These are phyloP conservation scores for Mortierella polycephala DNA, from an alignment of 371 early-diverging fungal genomes.

Conservation along the genomic window DNA sequence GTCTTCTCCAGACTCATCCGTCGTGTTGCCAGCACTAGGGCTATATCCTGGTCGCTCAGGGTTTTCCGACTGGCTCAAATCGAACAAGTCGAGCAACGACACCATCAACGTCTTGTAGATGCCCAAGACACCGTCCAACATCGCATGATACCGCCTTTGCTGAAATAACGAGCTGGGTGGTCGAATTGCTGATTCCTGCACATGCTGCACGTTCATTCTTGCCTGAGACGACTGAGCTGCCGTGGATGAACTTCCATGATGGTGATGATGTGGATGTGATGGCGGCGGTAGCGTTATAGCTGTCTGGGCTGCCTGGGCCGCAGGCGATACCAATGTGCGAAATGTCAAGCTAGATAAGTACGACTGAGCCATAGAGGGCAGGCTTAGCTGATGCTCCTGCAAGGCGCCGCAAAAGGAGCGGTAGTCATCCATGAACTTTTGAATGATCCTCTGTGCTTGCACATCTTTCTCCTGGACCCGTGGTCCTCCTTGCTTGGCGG, in stretches of 20 bases:
- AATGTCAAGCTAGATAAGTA: conserved; percentile 32
- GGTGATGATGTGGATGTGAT: not conserved
- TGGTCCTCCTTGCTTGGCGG: conserved; percentile 1
- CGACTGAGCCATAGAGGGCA: conserved; percentile 33
- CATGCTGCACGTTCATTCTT: not conserved
- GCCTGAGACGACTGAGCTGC: not conserved
- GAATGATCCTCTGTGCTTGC: conserved; percentile 13
- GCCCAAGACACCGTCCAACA: conserved; percentile 23
- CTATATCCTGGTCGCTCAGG: not conserved
- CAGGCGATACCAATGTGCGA: conserved; percentile 15
- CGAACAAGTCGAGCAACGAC: conserved; percentile 26
- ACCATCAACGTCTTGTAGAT: conserved; percentile 31
- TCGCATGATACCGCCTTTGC: conserved; percentile 4
- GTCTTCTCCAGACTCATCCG: not conserved
- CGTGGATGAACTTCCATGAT: not conserved
- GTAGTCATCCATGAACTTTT: conserved; percentile 28
- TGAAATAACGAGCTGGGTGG: conserved; percentile 3
- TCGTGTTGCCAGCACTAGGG: not conserved
- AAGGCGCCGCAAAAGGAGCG: conserved; percentile 17
- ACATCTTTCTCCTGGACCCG: not conserved
- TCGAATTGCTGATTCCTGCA: not conserved
- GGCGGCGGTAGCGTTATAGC: not conserved
- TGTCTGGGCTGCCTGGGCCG: conserved; percentile 1
- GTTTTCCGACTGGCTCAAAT: conserved; percentile 4
- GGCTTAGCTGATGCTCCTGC: conserved; percentile 1